Percentiles rank a stretch among this genome's conserved stretches.
phyloP scores from a whole-genome alignment of 345 rosid species.

The Sonneratia alba region DNA sequence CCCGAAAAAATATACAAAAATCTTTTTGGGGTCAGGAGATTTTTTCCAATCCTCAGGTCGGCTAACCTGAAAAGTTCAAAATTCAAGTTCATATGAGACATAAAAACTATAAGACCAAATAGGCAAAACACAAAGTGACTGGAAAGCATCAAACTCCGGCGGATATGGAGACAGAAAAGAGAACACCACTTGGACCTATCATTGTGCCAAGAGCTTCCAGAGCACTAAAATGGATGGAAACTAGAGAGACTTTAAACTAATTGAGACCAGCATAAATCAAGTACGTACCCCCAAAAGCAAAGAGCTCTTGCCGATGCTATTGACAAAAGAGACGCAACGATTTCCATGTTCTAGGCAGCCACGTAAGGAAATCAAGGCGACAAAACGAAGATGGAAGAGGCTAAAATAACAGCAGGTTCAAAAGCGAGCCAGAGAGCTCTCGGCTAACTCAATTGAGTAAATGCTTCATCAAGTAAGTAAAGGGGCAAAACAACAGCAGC shows the following conservation, averaged over 20 bases:
- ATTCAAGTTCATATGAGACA: not conserved
- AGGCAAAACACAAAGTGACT: not conserved
- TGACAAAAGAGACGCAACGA: not conserved
- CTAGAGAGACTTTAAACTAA: not conserved
- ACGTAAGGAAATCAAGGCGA: not conserved
- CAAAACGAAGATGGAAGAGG: not conserved
- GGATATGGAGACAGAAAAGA: not conserved
- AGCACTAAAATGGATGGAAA: not conserved
- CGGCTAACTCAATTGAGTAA: not conserved
- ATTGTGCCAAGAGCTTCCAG: not conserved
- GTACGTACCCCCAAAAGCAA: not conserved
- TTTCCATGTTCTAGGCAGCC: not conserved
- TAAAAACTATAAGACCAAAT: not conserved
- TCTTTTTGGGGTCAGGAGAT: constrained; percentile 65
- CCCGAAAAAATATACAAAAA: constrained; percentile 80
- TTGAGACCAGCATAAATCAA: not conserved
- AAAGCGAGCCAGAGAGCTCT: not conserved
- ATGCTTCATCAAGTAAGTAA: not conserved
- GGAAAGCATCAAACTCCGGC: not conserved
- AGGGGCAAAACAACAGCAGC: not conserved
- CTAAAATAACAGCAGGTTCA: not conserved
- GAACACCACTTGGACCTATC: not conserved
- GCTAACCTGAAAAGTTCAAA: constrained; percentile 51
- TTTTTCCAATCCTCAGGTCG: constrained; percentile 76
- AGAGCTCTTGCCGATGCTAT: not conserved